phyloP scores from a whole-genome alignment of 1,139 yeast species.

The Sugiyamaella novakii region DNA sequence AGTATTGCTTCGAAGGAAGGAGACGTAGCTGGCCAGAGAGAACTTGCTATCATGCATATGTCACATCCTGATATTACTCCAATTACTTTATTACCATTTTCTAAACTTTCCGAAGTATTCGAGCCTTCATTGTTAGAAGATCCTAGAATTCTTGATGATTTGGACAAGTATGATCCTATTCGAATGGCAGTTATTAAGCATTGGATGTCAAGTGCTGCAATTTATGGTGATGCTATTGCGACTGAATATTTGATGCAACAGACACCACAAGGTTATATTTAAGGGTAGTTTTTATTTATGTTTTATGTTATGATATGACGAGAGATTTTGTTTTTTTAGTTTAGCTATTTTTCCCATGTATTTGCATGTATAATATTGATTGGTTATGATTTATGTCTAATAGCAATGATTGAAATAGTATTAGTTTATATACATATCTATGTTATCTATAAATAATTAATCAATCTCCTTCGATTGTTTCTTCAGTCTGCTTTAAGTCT shows the following conservation, averaged over 20 bases:
- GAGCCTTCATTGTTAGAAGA: constrained; percentile 34
- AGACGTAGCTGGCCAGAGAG: constrained; percentile 38
- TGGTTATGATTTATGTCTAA: no score
- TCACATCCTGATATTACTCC: constrained; percentile 40
- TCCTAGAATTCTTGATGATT: constrained; percentile 29
- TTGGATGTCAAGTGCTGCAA: constrained; percentile 40
- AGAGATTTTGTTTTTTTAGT: no score
- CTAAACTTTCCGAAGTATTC: constrained; percentile 34
- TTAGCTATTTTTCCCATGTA: no score
- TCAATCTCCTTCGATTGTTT: constrained; percentile 39
- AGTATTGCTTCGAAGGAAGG: constrained; percentile 39
- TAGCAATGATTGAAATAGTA: no score
- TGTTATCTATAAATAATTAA: no score
- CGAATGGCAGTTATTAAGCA: constrained; percentile 40
- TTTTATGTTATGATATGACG: no score
- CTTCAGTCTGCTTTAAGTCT: constrained; percentile 39
- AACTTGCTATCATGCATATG: constrained; percentile 40
- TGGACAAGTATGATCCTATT: constrained; percentile 39
- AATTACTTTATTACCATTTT: constrained; percentile 34
- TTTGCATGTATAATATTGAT: no score
- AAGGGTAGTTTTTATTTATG: neutral
- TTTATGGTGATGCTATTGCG: constrained; percentile 39
- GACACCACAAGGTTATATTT: constrained; percentile 21
- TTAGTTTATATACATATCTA: no score
- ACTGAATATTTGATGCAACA: constrained; percentile 37